Percentiles rank a stretch among this genome's conserved stretches.
These are phyloP conservation scores for Quercus tomentella DNA, from an alignment of 331 rosid species.

Conservation along the genomic window DNA sequence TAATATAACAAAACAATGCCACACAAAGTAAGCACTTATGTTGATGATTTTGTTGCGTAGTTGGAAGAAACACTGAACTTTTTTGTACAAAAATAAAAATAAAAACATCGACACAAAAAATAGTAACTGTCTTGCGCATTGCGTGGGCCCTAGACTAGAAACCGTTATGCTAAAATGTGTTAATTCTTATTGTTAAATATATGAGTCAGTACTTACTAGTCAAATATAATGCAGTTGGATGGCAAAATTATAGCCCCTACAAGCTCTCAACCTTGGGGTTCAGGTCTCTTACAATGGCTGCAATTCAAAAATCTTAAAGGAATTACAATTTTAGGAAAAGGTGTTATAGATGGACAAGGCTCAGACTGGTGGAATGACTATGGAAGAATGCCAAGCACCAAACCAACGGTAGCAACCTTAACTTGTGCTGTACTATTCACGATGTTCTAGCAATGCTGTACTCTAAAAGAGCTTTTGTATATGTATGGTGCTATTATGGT, in stretches of 20 bases:
- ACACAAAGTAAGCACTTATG: too few relatives aligned
- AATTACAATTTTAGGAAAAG: constrained; percentile 63
- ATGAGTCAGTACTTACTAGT: background rate
- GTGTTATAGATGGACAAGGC: constrained; percentile 87
- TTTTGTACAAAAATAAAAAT: too few relatives aligned
- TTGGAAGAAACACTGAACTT: too few relatives aligned
- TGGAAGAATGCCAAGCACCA: constrained; percentile 48
- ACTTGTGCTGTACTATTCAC: background rate
- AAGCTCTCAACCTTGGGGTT: constrained; percentile 57
- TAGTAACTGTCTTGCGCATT: too few relatives aligned
- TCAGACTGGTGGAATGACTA: constrained; percentile 75
- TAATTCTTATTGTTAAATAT: background rate
- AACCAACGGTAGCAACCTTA: constrained; percentile 59
- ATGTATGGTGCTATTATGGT: background rate
- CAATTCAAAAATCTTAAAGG: constrained; percentile 61
- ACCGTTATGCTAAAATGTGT: background rate
- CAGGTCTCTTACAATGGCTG: constrained; percentile 76
- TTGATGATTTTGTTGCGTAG: too few relatives aligned
- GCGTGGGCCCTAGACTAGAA: background rate
- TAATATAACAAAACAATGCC: too few relatives aligned
- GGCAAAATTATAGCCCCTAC: constrained; percentile 84
- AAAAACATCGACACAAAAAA: too few relatives aligned
- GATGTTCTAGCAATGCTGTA: background rate
- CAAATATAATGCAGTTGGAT: constrained; percentile 50
- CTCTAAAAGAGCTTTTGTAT: too few relatives aligned